Base-by-base conservation (phyloP, 192 early-diverging fungal species). In the Umbelopsis ramanniana region DNA sequence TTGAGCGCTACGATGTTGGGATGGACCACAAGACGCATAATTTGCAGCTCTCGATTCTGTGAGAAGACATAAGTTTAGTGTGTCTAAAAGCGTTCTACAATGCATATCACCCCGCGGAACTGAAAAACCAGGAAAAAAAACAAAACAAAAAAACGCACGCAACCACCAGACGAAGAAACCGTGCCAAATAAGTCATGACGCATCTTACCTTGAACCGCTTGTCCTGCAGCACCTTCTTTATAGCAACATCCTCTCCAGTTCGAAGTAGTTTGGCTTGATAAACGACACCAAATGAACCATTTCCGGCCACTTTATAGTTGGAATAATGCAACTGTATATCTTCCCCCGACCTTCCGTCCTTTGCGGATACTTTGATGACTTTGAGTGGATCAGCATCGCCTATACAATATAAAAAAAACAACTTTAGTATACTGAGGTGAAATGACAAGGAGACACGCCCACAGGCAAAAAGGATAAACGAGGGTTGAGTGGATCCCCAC, bases 281-380 rank as follows among this genome's bases (percentile, higher is more conserved):
- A n/a, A 99, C 97, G 17, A 99, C 96, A 57, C 97, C 97, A 82
- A 99, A 99, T 26, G 95, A 96, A 17, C 97, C 97, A 76, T 97
- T 98, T 67, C 98, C 98, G 50, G 97, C 89, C 29, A 97, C 92
- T 75, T 96, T 96, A 82, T 90, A 92, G 76, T 96, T 94, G 29
- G 94, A 90, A 78, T 97, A 99, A 40, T 89, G 84, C 45, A 99
- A 89, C 69, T 97, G 93, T 45, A 91, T 84, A 53, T 94, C 89
- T 71, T 95, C 93, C 52, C 91, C 93, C 9, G 92, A 90, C 73
- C 87, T 92, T 74, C 95, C 96, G 71, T 96, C 93, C 72, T 92
- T 93, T n/a, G 96, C 96, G 66, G 86, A 85, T n/a, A 95, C 89
- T 74, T 86, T 86, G 78, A 90, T 85, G 50, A 93, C 75, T 79